Base-by-base conservation (phyloP, 306 rosid genomes). In the Senna siamea region DNA sequence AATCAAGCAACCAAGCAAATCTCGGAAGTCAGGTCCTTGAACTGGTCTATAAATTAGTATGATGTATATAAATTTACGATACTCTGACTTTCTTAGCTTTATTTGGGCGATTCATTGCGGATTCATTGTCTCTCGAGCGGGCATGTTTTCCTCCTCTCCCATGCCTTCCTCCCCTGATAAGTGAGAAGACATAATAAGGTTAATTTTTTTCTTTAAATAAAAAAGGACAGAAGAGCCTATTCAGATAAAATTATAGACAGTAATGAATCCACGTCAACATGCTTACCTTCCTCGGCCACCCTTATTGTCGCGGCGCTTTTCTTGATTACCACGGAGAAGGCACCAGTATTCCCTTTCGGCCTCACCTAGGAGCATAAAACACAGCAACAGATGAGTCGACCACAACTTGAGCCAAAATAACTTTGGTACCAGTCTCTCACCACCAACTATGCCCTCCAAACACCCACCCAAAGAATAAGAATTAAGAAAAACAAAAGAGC, bases 301-400 rank as follows among this genome's bases (percentile, higher is more conserved):
- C 83, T 79, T 88, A 58, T 38, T 72, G 7, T 79, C 89, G 4
- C 85, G 79, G 77, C 14, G 81, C 55, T 71, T 89, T 14, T 83
- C 97, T 76, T 87, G 97, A 76, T 65, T 83, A 44, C 87, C 85
- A 4, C 95, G 93, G 80, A 90, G 89, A 4, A 72, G 79, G 65
- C 67, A 73, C 98, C 98, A 93, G 81, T 93, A 93, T 76, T 89
- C 96, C 75, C 60, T 93, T 77, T 93, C 98, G 6, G 89, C 92
- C 69, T 90, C 96, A 47, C 98, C 98, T 93, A 78, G 48, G 32
- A 77, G 69, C 82, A 80, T 15, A 44, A 8, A 18, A 79, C 58
- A 58, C 28, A 23, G 19, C 11, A 57, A 26, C 3, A 1, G 30
- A 26, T 26, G 3, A 26, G 30, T 26, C 2, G 48, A 63, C 12